These are phyloP conservation scores for Croton setiger DNA, from an alignment of 441 rosid genomes.

Conservation along the genomic window DNA sequence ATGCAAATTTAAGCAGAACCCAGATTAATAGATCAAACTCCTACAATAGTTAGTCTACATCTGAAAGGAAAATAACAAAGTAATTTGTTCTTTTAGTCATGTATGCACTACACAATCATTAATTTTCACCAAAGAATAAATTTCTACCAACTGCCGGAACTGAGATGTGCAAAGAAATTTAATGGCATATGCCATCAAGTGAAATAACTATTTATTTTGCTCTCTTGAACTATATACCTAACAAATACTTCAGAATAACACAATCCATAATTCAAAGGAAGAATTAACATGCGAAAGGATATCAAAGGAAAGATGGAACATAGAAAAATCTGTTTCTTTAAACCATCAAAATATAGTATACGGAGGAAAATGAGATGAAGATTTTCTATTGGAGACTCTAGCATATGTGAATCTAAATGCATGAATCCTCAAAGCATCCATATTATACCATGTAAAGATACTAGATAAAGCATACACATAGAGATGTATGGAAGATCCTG, in stretches of 20 bases:
- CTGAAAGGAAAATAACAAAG: too few species aligned
- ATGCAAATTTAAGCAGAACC: too few species aligned
- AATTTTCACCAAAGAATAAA: too few species aligned
- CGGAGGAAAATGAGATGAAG: neutral
- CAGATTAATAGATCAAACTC: too few species aligned
- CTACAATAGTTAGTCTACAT: too few species aligned
- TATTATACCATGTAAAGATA: neutral
- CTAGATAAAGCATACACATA: neutral
- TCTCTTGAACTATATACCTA: neutral
- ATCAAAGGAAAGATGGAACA: neutral
- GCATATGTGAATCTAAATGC: neutral
- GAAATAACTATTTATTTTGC: neutral
- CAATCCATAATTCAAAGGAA: neutral
- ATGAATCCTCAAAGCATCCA: conserved; percentile 4
- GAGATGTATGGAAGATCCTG: neutral
- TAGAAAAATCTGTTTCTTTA: neutral
- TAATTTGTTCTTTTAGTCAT: too few species aligned
- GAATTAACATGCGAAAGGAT: neutral
- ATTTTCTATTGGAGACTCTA: neutral
- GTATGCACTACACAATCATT: too few species aligned
- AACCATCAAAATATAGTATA: neutral
- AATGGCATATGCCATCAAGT: too few species aligned
- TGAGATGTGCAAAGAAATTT: too few species aligned
- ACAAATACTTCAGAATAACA: neutral
- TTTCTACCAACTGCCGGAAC: too few species aligned